Percentiles rank a stretch among this genome's conserved stretches.
These are phyloP conservation scores for Agapanthus africanus DNA, from an alignment of 106 monocot genomes.

Conservation along the genomic window DNA sequence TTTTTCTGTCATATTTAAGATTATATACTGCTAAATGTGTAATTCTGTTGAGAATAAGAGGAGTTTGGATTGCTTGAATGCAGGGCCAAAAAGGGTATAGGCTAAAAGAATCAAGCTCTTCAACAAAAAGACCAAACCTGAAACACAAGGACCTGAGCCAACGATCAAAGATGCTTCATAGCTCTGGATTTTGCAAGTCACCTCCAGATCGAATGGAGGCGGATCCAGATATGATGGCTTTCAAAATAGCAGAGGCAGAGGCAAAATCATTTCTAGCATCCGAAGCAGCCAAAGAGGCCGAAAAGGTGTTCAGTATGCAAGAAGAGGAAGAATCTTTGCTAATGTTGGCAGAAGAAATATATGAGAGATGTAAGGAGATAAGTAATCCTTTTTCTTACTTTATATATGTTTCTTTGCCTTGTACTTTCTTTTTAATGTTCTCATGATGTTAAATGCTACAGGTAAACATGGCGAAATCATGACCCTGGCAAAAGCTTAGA, in stretches of 20 bases:
- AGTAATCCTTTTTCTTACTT: too few species aligned
- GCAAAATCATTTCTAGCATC: slow-evolving; percentile 70
- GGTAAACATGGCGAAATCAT: slow-evolving; percentile 37
- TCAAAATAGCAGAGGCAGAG: slow-evolving; percentile 78
- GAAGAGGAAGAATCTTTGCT: slow-evolving; percentile 72
- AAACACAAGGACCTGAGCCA: slow-evolving; percentile 55
- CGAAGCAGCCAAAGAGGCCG: slow-evolving; percentile 76
- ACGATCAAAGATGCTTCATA: slow-evolving; percentile 17
- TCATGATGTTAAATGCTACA: slow-evolving; percentile 13
- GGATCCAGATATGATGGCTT: slow-evolving; percentile 41
- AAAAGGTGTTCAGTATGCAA: slow-evolving; percentile 57
- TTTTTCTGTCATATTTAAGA: too few species aligned
- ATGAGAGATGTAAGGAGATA: slow-evolving; percentile 54
- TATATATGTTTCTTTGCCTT: background rate
- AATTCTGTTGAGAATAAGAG: too few species aligned
- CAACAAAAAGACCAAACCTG: slow-evolving; percentile 43
- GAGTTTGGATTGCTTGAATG: slow-evolving; percentile 2
- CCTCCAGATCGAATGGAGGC: slow-evolving; percentile 26
- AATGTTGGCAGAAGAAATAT: slow-evolving; percentile 54
- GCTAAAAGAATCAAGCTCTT: slow-evolving; percentile 49
- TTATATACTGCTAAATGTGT: too few species aligned
- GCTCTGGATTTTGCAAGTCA: slow-evolving; percentile 6
- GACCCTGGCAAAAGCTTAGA: slow-evolving; percentile 21
- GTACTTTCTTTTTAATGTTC: background rate
- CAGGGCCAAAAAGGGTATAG: slow-evolving; percentile 62